phyloP scores from a whole-genome alignment of 2,329 filamentous ascomycete species.

The Fusarium transvaalense region DNA sequence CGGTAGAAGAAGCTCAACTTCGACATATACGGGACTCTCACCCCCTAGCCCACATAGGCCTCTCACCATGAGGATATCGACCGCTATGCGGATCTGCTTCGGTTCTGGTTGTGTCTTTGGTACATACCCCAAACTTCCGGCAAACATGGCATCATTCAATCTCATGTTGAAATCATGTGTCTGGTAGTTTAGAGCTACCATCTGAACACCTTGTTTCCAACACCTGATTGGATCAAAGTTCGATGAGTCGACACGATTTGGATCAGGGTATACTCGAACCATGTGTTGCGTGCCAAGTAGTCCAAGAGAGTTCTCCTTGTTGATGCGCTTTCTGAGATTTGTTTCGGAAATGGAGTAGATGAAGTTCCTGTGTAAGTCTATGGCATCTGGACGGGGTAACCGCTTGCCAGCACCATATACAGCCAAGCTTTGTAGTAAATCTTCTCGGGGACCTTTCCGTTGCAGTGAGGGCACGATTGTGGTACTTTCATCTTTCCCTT shows the following conservation, averaged over 20 bases:
- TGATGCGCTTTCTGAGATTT: conserved; percentile 3
- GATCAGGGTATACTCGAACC: conserved; percentile 27
- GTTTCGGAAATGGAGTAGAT: conserved; percentile 27
- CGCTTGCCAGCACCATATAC: conserved; percentile 27
- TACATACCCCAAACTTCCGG: conserved; percentile 16
- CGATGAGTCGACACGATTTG: conserved; percentile 30
- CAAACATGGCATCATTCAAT: conserved; percentile 23
- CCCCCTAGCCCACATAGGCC: background rate
- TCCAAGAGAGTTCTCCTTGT: background rate
- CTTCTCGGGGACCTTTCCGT: background rate
- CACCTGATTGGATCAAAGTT: conserved; percentile 24
- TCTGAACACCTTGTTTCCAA: conserved; percentile 28
- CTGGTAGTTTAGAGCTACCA: conserved; percentile 33
- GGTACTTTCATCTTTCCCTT: too few relatives aligned
- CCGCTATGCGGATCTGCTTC: background rate
- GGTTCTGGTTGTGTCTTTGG: background rate
- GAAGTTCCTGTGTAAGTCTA: conserved; percentile 12
- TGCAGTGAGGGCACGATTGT: fast-evolving
- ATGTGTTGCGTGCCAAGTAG: background rate
- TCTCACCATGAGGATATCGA: conserved; percentile 13
- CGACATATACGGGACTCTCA: fast-evolving
- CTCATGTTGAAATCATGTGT: conserved; percentile 12
- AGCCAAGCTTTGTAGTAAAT: conserved; percentile 18
- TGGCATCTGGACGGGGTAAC: background rate
- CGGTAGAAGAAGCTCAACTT: conserved; percentile 10